A percentile compares a stretch with the other conserved stretches of the same genome.
Evolutionary conservation across 257 asterid genomes (phyloP).

Genomic region (Penstemon davidsonii): DNA sequence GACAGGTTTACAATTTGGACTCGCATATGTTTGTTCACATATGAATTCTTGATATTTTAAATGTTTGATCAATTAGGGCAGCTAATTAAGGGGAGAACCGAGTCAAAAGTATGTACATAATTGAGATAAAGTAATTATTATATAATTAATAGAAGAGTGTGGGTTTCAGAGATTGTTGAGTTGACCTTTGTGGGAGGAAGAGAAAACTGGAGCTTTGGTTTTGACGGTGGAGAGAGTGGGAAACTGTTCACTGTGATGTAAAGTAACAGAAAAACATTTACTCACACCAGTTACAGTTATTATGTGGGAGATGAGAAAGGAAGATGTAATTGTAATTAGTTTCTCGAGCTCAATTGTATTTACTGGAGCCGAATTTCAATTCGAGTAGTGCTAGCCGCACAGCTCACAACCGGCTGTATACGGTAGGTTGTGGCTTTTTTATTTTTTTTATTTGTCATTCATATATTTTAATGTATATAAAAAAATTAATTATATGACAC

Average conservation of each 20-base stretch:
- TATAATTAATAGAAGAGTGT: neutral
- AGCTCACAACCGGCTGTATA: too few species aligned
- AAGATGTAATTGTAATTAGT: neutral
- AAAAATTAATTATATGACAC: too few species aligned
- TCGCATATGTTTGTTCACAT: neutral
- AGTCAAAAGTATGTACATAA: neutral
- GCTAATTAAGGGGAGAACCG: neutral
- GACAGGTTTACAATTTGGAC: slow-evolving; percentile 20
- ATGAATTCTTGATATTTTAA: neutral
- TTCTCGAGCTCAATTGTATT: too few species aligned
- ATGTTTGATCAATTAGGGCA: neutral
- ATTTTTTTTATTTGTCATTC: too few species aligned
- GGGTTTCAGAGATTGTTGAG: slow-evolving; percentile 13
- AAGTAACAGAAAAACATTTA: slow-evolving; percentile 24
- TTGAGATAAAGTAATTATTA: neutral
- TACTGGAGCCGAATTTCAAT: neutral
- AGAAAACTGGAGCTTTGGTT: slow-evolving; percentile 4
- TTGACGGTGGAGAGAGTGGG: slow-evolving; percentile 11
- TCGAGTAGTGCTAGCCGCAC: too few species aligned
- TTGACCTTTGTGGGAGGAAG: slow-evolving; percentile 16
- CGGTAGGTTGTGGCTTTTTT: too few species aligned
- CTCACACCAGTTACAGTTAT: slow-evolving; percentile 11
- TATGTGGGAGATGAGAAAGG: neutral
- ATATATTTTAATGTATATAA: too few species aligned
- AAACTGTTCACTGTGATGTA: neutral